Base-by-base conservation (phyloP, 2,329 filamentous ascomycete genomes). In the Diaporthe ampelina region DNA sequence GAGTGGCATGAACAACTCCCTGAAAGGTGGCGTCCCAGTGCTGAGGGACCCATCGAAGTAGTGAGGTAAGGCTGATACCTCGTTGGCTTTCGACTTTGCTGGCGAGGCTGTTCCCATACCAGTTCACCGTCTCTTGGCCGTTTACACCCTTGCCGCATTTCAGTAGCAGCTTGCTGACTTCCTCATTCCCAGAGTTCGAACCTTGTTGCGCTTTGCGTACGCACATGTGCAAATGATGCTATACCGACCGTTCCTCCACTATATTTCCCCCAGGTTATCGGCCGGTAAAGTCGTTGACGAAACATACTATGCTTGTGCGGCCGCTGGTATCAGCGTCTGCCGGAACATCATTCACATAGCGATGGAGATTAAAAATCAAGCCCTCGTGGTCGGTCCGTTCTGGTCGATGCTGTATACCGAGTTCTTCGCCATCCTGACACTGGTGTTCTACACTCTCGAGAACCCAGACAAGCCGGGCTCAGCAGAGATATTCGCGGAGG, bases 401-500 rank as follows among this genome's bases (percentile, higher is more conserved):
- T 97, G 94, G 94, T 96, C 96, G 80, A 93, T 94, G 77, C 91
- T 96, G 80, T 96, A 95, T 80, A 95, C 94, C 3, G 93, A 94
- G 21, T 95, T 95, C 83, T 95, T 95, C 80, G 92, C 93, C 19
- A 93, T 96, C 43, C 85, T 97, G 43, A 94, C 94, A 0, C 86
- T 97, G 59, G 87, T 96, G 1, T 97, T 94, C 80, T 96, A 94
- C 80, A 93, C 94, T 0, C 86, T 95, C 19, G 94, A 96, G 81
- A 96, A 96, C 77, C 93, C 93, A 1, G 91, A 94, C 75, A 94
- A 93, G 79, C 85, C 89, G 5, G 93, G 92, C 1, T 92, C 93
- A 8, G 89, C 93, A 69, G 95, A 97, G 76, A 93, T 98, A 29
- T 86, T 98, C 75, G 92, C 92, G 70, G 96, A 98, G 83, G 96